phyloP scores from a whole-genome alignment of 495 filamentous ascomycete species.

The Daldinia concentrica region DNA sequence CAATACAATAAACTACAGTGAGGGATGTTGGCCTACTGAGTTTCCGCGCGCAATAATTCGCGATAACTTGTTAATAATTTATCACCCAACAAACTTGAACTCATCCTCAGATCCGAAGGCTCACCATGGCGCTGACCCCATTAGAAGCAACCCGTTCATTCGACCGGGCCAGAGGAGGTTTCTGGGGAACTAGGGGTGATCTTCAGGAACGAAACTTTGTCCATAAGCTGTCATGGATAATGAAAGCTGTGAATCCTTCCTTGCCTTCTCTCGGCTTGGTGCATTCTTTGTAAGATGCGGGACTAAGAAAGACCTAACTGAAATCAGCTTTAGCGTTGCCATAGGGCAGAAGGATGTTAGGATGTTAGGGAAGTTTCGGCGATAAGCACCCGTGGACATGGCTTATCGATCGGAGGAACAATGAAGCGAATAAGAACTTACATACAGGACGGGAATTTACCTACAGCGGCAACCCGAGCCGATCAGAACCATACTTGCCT shows the following conservation, averaged over 20 bases:
- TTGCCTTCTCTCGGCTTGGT: neutral
- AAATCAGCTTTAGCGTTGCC: neutral
- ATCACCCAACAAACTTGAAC: neutral
- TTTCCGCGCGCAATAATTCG: neutral
- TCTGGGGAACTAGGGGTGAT: slow-evolving; percentile 29
- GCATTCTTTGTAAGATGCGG: slow-evolving; percentile 1
- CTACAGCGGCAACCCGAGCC: slow-evolving; percentile 30
- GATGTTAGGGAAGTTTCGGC: neutral
- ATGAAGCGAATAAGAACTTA: slow-evolving; percentile 30
- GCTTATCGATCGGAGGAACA: slow-evolving; percentile 27
- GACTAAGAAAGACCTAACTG: slow-evolving; percentile 1
- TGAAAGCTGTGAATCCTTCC: neutral
- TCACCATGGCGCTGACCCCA: slow-evolving; percentile 2
- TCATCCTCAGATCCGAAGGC: neutral
- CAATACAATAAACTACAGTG: neutral
- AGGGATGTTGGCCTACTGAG: neutral
- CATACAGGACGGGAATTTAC: slow-evolving; percentile 27
- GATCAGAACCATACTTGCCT: neutral
- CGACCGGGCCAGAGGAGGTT: slow-evolving; percentile 14
- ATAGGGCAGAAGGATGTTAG: neutral
- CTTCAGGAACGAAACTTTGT: slow-evolving; percentile 22
- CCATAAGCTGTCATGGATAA: neutral
- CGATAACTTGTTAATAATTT: neutral
- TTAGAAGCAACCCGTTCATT: neutral
- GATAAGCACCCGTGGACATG: neutral